These are phyloP conservation scores for Letharia lupina DNA, from an alignment of 495 filamentous ascomycete species.

Conservation along the genomic window DNA sequence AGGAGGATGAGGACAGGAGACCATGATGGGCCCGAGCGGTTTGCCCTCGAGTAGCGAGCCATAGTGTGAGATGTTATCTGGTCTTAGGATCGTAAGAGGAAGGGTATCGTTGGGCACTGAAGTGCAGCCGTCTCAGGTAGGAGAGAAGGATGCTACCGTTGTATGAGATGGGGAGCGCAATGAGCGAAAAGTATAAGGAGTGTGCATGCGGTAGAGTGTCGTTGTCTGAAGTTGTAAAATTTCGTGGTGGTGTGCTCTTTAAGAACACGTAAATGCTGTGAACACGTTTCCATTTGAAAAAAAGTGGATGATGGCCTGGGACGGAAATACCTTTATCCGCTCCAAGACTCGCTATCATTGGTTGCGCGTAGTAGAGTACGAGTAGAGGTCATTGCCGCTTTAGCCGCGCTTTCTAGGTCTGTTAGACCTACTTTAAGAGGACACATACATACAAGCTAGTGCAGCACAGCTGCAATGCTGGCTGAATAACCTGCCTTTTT, in stretches of 20 bases:
- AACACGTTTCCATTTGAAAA: background rate
- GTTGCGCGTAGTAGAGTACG: background rate
- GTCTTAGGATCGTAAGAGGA: background rate
- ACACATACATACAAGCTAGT: background rate
- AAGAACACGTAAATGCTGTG: background rate
- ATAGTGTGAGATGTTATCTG: slow-evolving; percentile 26
- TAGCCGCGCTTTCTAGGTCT: background rate
- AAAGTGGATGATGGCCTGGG: background rate
- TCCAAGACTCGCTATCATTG: background rate
- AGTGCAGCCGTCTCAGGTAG: background rate
- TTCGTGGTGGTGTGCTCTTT: background rate
- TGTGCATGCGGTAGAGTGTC: background rate
- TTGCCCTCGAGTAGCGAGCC: slow-evolving; percentile 41
- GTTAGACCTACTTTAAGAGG: background rate
- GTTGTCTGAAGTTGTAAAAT: background rate
- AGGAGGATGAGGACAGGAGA: slow-evolving; percentile 77
- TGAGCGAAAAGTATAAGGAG: background rate
- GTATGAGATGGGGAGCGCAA: background rate
- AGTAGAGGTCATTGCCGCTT: background rate
- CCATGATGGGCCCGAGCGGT: slow-evolving; percentile 51
- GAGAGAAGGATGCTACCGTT: background rate
- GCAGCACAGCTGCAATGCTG: no score
- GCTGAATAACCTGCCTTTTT: no score
- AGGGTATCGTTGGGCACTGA: background rate
- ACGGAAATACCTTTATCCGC: background rate